Percentiles rank a stretch among this genome's conserved stretches.
Evolutionary conservation across 805 yeast genomes (phyloP).

Genomic region (Suhomyces pyralidae): DNA sequence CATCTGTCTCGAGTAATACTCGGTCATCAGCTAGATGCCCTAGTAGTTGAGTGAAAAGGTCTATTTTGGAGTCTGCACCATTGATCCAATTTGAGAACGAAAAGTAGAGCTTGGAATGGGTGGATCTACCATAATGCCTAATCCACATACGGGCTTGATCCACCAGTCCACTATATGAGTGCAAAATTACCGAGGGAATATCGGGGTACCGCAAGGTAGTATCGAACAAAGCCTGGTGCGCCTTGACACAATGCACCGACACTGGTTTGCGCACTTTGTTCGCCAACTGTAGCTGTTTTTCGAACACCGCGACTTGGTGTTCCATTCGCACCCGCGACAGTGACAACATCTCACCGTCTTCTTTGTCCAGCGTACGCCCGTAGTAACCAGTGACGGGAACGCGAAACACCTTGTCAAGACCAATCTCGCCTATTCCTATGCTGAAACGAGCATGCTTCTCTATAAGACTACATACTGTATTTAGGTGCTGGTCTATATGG

Average conservation of each 20-base stretch:
- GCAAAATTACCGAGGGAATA: constrained; percentile 56
- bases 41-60: constrained; percentile 18
- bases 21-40: constrained; percentile 17
- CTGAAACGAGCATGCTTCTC: constrained; percentile 9
- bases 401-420: constrained; percentile 74
- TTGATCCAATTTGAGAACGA: constrained; percentile 56
- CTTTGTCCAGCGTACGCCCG: constrained; percentile 31
- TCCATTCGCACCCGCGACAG: constrained; percentile 53
- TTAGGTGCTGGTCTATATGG: constrained; percentile 33
- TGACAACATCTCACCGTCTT: constrained; percentile 27
- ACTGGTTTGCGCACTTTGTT: constrained; percentile 45
- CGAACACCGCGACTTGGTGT: constrained; percentile 64
- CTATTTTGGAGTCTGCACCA: constrained; percentile 28
- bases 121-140: constrained; percentile 22
- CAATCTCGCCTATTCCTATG: constrained; percentile 80
- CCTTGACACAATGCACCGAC: constrained; percentile 82
- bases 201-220: constrained; percentile 21
- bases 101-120: constrained; percentile 35
- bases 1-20: constrained; percentile 37
- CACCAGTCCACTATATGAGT: constrained; percentile 80
- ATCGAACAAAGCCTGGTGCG: constrained; percentile 62
- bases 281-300: constrained; percentile 55
- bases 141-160: constrained; percentile 61
- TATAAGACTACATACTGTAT: constrained; percentile 24
- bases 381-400: constrained; percentile 60